Base-by-base conservation (phyloP, 208 protist genomes). In the Leishmania lainsoni region DNA sequence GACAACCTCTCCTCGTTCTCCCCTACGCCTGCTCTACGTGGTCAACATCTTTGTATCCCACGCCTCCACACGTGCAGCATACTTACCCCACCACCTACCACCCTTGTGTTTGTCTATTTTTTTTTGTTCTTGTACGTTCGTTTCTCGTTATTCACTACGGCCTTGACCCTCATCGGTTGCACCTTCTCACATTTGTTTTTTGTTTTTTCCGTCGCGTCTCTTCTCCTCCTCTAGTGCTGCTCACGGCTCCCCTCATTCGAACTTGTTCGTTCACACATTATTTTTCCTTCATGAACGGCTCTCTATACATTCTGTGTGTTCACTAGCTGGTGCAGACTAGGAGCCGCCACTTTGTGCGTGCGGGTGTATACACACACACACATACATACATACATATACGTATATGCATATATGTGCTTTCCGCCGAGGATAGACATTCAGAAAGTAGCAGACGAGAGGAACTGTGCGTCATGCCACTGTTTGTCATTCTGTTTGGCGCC, bases 401-500 rank as follows among this genome's bases (percentile, higher is more conserved):
- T 5, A 45, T 3, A 45, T 45, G 3, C 3, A 45, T 45, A 45
- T 45, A 45, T 42, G n/a, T 14, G 32, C 63, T 12, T 29, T 69
- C 61, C 26, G 29, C 4, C n/a, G 45, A 51, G 69, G 42, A 73
- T 73, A 42, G 22, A 9, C 45, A 2, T 54, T 16, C 39, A 51
- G 10, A 5, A 73, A 29, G 26, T 68, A 68, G 61, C 26, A 68
- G 48, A 20, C 5, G 26, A 51, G 35, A 51, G 69, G n/a, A 32
- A 8, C 39, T 29, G 69, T 52, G 4, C 35, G 10, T 20, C 52
- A 95, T 94, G 90, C 90, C 89, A 16, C 80, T 94, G 20, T 82
- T 89, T 76, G 80, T 97, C 32, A 92, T 97, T 39, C 59, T 97
- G 20, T 93, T 95, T 52, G 94, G 94, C 71, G 86, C 92, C 29